A percentile compares a stretch with the other conserved stretches of the same genome.
Evolutionary conservation across 768 basidiomycete species (phyloP).

Genomic region (Suillus ampliporus): DNA sequence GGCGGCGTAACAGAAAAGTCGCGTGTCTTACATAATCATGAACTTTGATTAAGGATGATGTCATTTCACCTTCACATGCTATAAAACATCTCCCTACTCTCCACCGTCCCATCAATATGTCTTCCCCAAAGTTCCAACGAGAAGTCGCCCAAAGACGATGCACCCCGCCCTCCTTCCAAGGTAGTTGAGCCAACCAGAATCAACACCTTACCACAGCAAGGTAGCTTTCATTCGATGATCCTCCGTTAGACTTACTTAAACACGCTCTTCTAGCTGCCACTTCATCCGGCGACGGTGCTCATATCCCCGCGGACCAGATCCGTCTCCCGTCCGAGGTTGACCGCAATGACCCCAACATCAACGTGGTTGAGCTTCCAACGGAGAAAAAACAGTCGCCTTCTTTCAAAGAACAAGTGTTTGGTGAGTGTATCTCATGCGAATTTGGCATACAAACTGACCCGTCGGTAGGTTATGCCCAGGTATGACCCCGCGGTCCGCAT

Average conservation of each 20-base stretch:
- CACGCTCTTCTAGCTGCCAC: slow-evolving; percentile 34
- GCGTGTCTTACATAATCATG: slow-evolving; percentile 3
- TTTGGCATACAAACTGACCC: not conserved
- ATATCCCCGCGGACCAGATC: slow-evolving; percentile 36
- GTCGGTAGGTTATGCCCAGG: slow-evolving; percentile 38
- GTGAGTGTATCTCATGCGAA: slow-evolving; percentile 35
- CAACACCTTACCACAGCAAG: slow-evolving; percentile 43
- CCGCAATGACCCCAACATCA: slow-evolving; percentile 29
- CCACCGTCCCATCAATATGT: not conserved
- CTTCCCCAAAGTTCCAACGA: not conserved
- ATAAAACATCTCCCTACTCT: not conserved
- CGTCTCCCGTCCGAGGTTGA: slow-evolving; percentile 32
- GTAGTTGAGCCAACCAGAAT: slow-evolving; percentile 31
- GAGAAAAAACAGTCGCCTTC: slow-evolving; percentile 39
- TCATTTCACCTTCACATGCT: not conserved
- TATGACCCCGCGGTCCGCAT: slow-evolving; percentile 16
- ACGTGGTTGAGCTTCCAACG: slow-evolving; percentile 30
- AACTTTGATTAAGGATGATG: not conserved
- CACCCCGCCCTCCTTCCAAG: slow-evolving; percentile 28
- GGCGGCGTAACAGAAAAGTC: not conserved
- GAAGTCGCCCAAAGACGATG: not conserved
- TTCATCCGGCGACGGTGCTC: slow-evolving; percentile 40
- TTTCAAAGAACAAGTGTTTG: slow-evolving; percentile 66
- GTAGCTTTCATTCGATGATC: slow-evolving; percentile 29
- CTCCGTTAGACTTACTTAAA: not conserved